Evolutionary conservation across 257 asterid genomes (phyloP).

Genomic region (Handroanthus guayacan): DNA sequence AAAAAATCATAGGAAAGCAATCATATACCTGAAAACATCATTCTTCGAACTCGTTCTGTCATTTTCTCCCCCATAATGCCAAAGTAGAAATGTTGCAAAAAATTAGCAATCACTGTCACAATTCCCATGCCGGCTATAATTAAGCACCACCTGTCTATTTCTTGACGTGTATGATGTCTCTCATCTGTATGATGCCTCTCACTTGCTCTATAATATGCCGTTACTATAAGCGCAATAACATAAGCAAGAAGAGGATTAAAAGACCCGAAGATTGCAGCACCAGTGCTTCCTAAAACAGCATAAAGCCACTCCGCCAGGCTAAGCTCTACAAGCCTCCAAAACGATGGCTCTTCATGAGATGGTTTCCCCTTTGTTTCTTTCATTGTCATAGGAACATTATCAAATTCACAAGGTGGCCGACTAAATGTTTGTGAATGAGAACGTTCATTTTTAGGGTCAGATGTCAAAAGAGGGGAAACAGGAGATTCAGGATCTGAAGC

Average conservation of each 20-base stretch:
- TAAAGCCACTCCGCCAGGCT: constrained; percentile 99
- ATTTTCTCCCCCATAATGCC: constrained; percentile 99
- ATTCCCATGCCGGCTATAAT: constrained; percentile 96
- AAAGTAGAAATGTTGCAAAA: constrained; percentile 97
- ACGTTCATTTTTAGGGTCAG: constrained; percentile 96
- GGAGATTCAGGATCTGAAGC: constrained; percentile 97
- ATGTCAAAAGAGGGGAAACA: constrained; percentile 97
- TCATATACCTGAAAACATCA: constrained; percentile 96
- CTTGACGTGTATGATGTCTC: constrained; percentile 60
- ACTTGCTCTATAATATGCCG: constrained; percentile 76
- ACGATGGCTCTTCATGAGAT: constrained; percentile 75
- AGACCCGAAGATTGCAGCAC: constrained; percentile 98
- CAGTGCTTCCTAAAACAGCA: constrained; percentile 96
- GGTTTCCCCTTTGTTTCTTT: constrained; percentile 57
- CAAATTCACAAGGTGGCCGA: constrained; percentile 77
- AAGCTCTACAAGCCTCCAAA: constrained; percentile 97
- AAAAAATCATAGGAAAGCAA: constrained; percentile 22
- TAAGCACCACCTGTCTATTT: constrained; percentile 90
- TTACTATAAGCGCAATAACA: constrained; percentile 83
- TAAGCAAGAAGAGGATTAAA: constrained; percentile 95
- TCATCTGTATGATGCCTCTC: constrained; percentile 62
- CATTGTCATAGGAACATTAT: constrained; percentile 53
- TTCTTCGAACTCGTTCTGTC: constrained; percentile 99
- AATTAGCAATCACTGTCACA: constrained; percentile 93
- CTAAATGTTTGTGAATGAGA: constrained; percentile 98